These are phyloP conservation scores for Kuraishia piskuri DNA, from an alignment of 805 yeast genomes.

Conservation along the genomic window DNA sequence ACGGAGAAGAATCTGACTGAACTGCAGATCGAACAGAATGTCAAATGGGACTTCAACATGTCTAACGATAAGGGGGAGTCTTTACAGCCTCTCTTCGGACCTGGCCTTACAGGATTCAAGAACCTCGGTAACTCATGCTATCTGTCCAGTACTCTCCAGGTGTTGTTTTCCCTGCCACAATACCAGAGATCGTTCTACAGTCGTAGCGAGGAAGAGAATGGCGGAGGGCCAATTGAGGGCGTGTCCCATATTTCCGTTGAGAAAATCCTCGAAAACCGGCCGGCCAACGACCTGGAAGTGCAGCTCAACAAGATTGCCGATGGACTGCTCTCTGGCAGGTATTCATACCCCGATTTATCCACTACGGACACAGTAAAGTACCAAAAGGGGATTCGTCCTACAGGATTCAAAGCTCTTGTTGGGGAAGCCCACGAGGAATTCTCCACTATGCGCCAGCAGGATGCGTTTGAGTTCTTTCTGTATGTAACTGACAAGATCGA, in stretches of 20 bases:
- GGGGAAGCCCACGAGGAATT: conserved; percentile 81
- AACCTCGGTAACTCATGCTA: conserved; percentile 94
- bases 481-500: conserved; percentile 61
- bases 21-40: conserved; percentile 84
- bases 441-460: conserved; percentile 84
- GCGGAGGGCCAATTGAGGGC: conserved; percentile 5
- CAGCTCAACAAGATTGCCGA: conserved; percentile 76
- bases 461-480: conserved; percentile 82
- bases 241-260: conserved; percentile 22
- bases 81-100: conserved; percentile 61
- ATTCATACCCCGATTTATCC: conserved; percentile 48
- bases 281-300: conserved; percentile 57
- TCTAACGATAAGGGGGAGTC: conserved; percentile 61
- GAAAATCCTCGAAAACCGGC: conserved; percentile 31
- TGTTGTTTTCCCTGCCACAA: conserved; percentile 40
- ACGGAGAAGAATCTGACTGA: conserved; percentile 88
- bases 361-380: conserved; percentile 36
- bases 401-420: conserved; percentile 63
- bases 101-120: conserved; percentile 73
- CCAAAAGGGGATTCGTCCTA: conserved; percentile 73
- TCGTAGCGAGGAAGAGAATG: background rate
- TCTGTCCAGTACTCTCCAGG: conserved; percentile 72
- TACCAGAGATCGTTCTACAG: conserved; percentile 30
- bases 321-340: conserved; percentile 70
- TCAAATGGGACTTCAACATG: conserved; percentile 89